Conservation (phyloP, 2,329 filamentous ascomycete genomes). For the Hymenoscyphus infarciens region DNA sequence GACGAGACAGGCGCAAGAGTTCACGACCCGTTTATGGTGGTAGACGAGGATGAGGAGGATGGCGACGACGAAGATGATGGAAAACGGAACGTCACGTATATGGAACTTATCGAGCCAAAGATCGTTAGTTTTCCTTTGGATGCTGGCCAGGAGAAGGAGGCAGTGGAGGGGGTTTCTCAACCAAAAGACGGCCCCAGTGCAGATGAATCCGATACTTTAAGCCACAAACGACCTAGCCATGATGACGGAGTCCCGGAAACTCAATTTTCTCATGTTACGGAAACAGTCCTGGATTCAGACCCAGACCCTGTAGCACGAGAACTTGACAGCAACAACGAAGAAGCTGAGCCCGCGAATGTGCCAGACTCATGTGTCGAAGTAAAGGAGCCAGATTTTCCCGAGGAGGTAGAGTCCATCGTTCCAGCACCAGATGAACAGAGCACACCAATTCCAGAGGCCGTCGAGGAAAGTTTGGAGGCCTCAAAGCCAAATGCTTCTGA, state of each 20-base stretch:
- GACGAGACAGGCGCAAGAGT: slow-evolving; percentile 69
- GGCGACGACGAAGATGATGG: slow-evolving; percentile 55
- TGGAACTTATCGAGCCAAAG: slow-evolving; percentile 65
- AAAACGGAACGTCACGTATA: slow-evolving; percentile 54
- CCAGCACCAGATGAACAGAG: neutral
- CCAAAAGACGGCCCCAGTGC: slow-evolving; percentile 15
- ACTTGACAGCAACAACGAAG: neutral
- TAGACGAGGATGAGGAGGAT: slow-evolving; percentile 60
- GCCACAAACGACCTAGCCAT: slow-evolving; percentile 11
- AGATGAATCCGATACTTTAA: slow-evolving; percentile 20
- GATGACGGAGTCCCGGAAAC: slow-evolving; percentile 20
- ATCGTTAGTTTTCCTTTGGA: slow-evolving; percentile 47
- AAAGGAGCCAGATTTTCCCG: neutral
- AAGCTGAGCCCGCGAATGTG: neutral
- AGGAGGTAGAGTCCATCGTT: neutral
- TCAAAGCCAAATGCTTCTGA: neutral
- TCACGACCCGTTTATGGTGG: slow-evolving; percentile 76
- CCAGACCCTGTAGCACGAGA: neutral
- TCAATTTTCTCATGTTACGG: slow-evolving; percentile 30
- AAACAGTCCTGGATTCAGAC: slow-evolving; percentile 27
- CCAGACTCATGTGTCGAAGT: neutral
- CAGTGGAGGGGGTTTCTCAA: slow-evolving; percentile 13
- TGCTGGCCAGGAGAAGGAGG: slow-evolving; percentile 31
- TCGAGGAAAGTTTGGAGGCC: neutral
- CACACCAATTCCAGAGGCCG: neutral